These are phyloP conservation scores for Myochromella boudieri DNA, from an alignment of 768 basidiomycete genomes.

Conservation along the genomic window DNA sequence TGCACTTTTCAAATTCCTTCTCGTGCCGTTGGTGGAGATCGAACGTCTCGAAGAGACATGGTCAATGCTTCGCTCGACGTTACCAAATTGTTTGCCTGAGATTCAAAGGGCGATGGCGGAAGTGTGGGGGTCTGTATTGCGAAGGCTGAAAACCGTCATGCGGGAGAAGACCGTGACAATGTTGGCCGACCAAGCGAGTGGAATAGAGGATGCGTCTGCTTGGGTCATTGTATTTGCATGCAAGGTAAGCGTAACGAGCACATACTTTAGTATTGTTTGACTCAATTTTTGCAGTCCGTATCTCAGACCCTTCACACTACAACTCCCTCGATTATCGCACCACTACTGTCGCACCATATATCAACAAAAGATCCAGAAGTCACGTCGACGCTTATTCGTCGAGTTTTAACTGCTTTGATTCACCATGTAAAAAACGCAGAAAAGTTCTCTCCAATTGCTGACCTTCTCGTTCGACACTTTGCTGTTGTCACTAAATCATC, in stretches of 20 bases:
- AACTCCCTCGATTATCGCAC: slow-evolving; percentile 58
- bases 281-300: slow-evolving; percentile 54
- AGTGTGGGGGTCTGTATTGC: slow-evolving; percentile 80
- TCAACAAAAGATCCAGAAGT: slow-evolving; percentile 33
- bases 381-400: slow-evolving; percentile 60
- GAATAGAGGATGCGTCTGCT: slow-evolving; percentile 62
- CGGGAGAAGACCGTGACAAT: slow-evolving; percentile 56
- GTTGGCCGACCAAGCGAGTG: slow-evolving; percentile 49
- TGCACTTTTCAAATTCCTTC: slow-evolving; percentile 67
- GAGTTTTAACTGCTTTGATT: slow-evolving; percentile 74
- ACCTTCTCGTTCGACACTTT: slow-evolving; percentile 48
- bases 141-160: slow-evolving; percentile 64
- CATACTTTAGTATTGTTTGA: not conserved
- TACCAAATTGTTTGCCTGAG: slow-evolving; percentile 66
- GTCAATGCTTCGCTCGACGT: slow-evolving; percentile 44
- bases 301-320: slow-evolving; percentile 81
- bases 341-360: slow-evolving; percentile 59
- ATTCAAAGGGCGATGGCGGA: slow-evolving; percentile 80
- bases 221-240: slow-evolving; percentile 79
- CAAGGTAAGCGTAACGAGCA: slow-evolving; percentile 47
- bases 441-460: slow-evolving; percentile 57
- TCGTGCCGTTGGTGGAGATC: slow-evolving; percentile 61
- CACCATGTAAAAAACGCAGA: slow-evolving; percentile 79
- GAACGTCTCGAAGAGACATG: slow-evolving; percentile 62
- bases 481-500: slow-evolving; percentile 20